Evolutionary conservation across 1,284 basidiomycete species (phyloP).

Genomic region (Leccinum pseudoinsigne): DNA sequence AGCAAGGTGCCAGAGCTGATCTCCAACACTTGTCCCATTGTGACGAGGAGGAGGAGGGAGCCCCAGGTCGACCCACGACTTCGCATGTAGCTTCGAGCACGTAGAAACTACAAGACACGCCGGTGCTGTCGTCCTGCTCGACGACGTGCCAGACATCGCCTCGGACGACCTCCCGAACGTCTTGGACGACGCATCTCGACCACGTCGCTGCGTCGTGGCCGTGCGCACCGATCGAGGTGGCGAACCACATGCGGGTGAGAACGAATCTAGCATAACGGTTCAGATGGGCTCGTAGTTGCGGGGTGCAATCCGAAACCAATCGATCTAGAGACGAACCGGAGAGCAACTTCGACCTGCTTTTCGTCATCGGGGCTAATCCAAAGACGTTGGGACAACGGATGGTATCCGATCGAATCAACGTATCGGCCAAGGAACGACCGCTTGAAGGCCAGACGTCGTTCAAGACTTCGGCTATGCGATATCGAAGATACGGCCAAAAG

Average conservation of each 20-base stretch:
- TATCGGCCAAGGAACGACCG: slow-evolving; percentile 48
- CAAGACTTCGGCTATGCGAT: slow-evolving; percentile 45
- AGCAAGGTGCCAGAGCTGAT: too few relatives aligned
- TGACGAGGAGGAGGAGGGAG: slow-evolving; percentile 9
- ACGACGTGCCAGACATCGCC: slow-evolving; percentile 61
- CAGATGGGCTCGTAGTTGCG: not conserved
- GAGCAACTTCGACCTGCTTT: slow-evolving; percentile 52
- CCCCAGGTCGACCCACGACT: slow-evolving; percentile 49
- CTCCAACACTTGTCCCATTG: not conserved
- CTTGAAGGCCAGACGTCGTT: slow-evolving; percentile 41
- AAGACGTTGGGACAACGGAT: slow-evolving; percentile 44
- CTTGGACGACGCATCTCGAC: slow-evolving; percentile 39
- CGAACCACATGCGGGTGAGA: slow-evolving; percentile 61
- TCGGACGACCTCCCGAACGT: slow-evolving; percentile 50
- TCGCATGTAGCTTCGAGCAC: slow-evolving; percentile 71
- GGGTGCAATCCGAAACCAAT: not conserved
- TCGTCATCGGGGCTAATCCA: slow-evolving; percentile 59
- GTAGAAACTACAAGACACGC: slow-evolving; percentile 38
- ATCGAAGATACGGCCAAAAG: slow-evolving; percentile 66
- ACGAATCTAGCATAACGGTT: slow-evolving; percentile 48
- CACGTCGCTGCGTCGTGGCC: slow-evolving; percentile 32
- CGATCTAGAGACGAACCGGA: slow-evolving; percentile 44
- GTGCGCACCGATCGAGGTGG: slow-evolving; percentile 48
- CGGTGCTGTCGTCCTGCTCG: slow-evolving; percentile 25
- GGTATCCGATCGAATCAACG: slow-evolving; percentile 19